These are phyloP conservation scores for Sugiyamaella xylanicola DNA, from an alignment of 1,139 yeast genomes.

Conservation along the genomic window DNA sequence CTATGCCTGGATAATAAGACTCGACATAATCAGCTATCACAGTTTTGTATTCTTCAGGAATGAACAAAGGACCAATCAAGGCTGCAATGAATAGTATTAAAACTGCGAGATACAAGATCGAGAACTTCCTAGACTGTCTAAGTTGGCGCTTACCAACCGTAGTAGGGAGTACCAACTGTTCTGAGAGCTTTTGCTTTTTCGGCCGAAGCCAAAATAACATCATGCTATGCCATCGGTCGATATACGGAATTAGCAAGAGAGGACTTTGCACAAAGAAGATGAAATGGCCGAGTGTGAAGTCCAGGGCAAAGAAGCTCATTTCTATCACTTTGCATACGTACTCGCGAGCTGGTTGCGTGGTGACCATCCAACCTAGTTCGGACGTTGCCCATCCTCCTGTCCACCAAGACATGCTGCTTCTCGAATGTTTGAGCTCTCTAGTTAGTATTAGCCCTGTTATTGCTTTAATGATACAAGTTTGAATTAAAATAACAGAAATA, in stretches of 20 bases:
- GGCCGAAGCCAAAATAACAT: constrained; percentile 83
- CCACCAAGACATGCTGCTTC: constrained; percentile 80
- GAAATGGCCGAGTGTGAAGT: constrained; percentile 68
- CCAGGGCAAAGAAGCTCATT: constrained; percentile 67
- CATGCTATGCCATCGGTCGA: constrained; percentile 77
- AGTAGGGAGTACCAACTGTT: constrained; percentile 46
- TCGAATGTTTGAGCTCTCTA: constrained; percentile 60
- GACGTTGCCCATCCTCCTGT: constrained; percentile 71
- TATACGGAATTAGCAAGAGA: constrained; percentile 63
- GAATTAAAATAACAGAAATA: constrained; percentile 58
- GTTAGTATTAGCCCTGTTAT: constrained; percentile 54
- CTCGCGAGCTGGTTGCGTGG: constrained; percentile 73
- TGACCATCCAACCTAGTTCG: constrained; percentile 58
- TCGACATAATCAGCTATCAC: constrained; percentile 19
- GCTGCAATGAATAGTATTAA: constrained; percentile 43
- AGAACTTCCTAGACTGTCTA: constrained; percentile 37
- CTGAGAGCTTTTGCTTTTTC: constrained; percentile 48
- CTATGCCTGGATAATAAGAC: constrained; percentile 28
- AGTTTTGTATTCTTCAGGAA: constrained; percentile 23
- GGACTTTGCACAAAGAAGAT: constrained; percentile 65
- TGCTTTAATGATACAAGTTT: constrained; percentile 54
- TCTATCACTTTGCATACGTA: constrained; percentile 68
- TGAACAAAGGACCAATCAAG: constrained; percentile 29
- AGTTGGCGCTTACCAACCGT: constrained; percentile 1
- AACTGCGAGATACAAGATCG: constrained; percentile 49